Evolutionary conservation across 2,329 filamentous ascomycete species (phyloP).

Genomic region (Colletotrichum echinochloae): DNA sequence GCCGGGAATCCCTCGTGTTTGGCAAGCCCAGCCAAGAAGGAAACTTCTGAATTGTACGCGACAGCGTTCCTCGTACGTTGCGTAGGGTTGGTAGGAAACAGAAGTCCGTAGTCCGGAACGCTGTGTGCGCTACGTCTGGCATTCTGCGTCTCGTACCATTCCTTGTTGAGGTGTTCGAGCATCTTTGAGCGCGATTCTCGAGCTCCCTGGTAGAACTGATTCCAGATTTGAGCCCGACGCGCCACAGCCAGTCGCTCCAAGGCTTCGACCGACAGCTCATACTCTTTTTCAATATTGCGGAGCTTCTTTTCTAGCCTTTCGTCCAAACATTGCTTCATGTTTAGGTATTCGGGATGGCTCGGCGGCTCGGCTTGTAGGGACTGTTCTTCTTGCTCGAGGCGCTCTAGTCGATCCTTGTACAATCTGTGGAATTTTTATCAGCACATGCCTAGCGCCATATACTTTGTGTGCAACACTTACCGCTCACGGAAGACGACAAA

Average conservation of each 20-base stretch:
- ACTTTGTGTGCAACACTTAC: constrained; percentile 56
- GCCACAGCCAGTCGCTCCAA: constrained; percentile 82
- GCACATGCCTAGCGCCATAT: background rate
- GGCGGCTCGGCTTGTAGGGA: constrained; percentile 69
- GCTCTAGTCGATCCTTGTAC: constrained; percentile 87
- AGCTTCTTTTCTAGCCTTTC: constrained; percentile 85
- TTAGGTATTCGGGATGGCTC: constrained; percentile 92
- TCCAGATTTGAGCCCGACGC: constrained; percentile 86
- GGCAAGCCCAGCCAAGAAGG: constrained; percentile 87
- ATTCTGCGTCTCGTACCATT: constrained; percentile 93
- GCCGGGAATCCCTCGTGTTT: constrained; percentile 98
- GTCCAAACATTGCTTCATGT: constrained; percentile 89
- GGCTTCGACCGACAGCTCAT: constrained; percentile 79
- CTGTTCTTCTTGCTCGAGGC: constrained; percentile 78
- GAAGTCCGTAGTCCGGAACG: constrained; percentile 83
- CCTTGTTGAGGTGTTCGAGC: constrained; percentile 83
- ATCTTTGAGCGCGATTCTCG: constrained; percentile 85
- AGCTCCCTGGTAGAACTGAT: constrained; percentile 89
- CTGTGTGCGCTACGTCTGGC: constrained; percentile 86
- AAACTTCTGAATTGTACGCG: constrained; percentile 95
- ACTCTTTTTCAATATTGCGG: constrained; percentile 78
- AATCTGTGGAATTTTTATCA: constrained; percentile 65
- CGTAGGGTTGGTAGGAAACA: constrained; percentile 80
- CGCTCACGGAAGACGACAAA: constrained; percentile 88
- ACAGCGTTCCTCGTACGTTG: constrained; percentile 87